Evolutionary conservation across 2,329 filamentous ascomycete species (phyloP).

Genomic region (Botrytis elliptica): DNA sequence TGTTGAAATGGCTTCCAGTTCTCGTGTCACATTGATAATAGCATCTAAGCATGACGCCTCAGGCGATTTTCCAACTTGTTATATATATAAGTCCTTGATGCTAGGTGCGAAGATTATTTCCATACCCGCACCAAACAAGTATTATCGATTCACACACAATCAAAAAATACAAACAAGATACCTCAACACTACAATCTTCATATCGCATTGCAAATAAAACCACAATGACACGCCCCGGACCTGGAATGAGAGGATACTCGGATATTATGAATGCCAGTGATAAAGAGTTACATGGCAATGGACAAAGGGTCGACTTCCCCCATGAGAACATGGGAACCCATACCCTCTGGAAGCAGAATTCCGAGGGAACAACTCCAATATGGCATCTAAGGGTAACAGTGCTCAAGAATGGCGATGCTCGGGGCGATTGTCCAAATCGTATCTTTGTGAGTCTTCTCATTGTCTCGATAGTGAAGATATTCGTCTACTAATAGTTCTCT

Average conservation of each 20-base stretch:
- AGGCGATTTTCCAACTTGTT: not conserved
- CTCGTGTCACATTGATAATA: not conserved
- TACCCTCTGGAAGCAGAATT: constrained; percentile 30
- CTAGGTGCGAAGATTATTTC: not conserved
- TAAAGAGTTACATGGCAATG: constrained; percentile 24
- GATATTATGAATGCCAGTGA: constrained; percentile 18
- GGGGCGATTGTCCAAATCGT: constrained; percentile 29
- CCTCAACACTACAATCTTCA: not conserved
- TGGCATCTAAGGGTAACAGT: constrained; percentile 33
- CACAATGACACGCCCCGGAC: not conserved
- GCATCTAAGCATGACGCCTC: not conserved
- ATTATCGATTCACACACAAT: not conserved
- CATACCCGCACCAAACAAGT: not conserved
- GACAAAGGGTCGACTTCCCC: constrained; percentile 26
- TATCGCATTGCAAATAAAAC: too few relatives aligned
- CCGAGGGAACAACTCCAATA: constrained; percentile 22
- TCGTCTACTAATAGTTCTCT: not conserved
- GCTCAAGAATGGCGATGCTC: constrained; percentile 31
- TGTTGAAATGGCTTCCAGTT: not conserved
- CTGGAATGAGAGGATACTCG: constrained; percentile 18
- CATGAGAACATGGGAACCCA: constrained; percentile 24
- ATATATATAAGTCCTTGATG: not conserved
- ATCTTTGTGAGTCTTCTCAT: constrained; percentile 29
- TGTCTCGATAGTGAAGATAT: not conserved
- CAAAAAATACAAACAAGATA: not conserved